Evolutionary conservation across 2,329 filamentous ascomycete genomes (phyloP), one percentile per base, ranked within the genome.

Genomic region (Fusarium duplospermum): DNA sequence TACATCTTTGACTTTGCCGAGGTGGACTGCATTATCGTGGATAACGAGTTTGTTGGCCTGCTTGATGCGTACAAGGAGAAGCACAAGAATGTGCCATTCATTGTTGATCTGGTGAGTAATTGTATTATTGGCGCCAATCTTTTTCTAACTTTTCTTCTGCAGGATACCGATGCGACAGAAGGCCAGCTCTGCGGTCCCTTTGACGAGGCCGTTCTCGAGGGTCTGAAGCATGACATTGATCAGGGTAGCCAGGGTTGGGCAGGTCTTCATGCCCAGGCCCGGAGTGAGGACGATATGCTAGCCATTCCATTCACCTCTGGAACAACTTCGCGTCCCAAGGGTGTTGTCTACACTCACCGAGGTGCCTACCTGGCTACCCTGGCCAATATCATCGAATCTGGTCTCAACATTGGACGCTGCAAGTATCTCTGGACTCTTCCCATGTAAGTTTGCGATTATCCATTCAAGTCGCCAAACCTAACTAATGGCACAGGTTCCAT

Each of bases 251-350:
- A 89, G 58, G 94, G 94, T 24, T 99, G 96, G 96, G 87, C 87
- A 16, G 93, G 90, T 1, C 87, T 98, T 27, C 88, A 93, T 71
- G 87, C 90, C 2, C 92, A 95, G 74, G 89, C 89, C 4, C 85
- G 87, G 1, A 88, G 94, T 77, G 96, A 99, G 81, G 93, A 98
- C 75, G 91, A 91, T 69, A 89, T 94, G 76, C 89, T 98, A 70
- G 94, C 95, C 4, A 90, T 99, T 64, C 94, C 96, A 1, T 98
- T 98, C 82, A 99, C 96, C 0, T 96, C 93, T 31, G 96, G 96
- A 5, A 98, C 96, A 1, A 98, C 96, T 0, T 95, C 95, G 1
- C 88, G 89, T 33, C 96, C 96, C 2, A 98, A 99, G 82, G 96
- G 96, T 6, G 96, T 98, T 4, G 91, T 97, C 64, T 98, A 93